phyloP scores from a whole-genome alignment of 371 early-diverging fungal genomes.

The Rozella allomycis region DNA sequence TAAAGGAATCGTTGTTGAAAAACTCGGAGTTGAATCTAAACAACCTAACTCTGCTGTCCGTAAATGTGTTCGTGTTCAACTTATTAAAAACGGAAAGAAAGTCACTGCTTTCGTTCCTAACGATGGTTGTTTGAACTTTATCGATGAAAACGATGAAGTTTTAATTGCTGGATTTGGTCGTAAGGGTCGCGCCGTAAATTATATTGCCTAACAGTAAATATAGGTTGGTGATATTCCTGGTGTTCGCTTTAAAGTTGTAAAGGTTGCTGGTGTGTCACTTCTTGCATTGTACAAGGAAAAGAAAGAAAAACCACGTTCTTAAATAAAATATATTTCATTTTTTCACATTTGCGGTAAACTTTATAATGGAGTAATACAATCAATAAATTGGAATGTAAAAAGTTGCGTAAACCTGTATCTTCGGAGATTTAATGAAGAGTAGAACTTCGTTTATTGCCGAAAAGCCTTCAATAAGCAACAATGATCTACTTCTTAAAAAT shows the following conservation, averaged over 20 bases:
- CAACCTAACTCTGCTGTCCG: slow-evolving; percentile 99
- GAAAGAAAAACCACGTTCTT: slow-evolving; percentile 98
- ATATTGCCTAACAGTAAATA: slow-evolving; percentile 4
- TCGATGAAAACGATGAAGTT: slow-evolving; percentile 91
- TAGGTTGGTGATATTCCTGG: slow-evolving; percentile 99
- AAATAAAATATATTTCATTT: slow-evolving; percentile 10
- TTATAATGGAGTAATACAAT: no score
- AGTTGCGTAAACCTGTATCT: no score
- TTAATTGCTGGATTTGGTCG: slow-evolving; percentile 93
- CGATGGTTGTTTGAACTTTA: slow-evolving; percentile 98
- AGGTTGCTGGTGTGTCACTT: slow-evolving; percentile 98
- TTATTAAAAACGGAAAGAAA: slow-evolving; percentile 99
- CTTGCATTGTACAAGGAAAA: slow-evolving; percentile 98
- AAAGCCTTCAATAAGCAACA: no score
- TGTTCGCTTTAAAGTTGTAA: slow-evolving; percentile 99
- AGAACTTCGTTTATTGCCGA: no score
- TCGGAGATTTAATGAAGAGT: no score
- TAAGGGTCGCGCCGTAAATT: slow-evolving; percentile 50
- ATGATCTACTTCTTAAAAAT: no score
- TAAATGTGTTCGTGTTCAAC: slow-evolving; percentile 99
- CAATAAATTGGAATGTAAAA: no score
- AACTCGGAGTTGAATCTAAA: slow-evolving; percentile 99
- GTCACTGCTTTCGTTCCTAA: slow-evolving; percentile 99
- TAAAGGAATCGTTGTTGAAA: slow-evolving; percentile 99
- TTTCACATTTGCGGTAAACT: no score